These are phyloP conservation scores for Lactarius vividus DNA, from an alignment of 768 basidiomycete species.

Conservation along the genomic window DNA sequence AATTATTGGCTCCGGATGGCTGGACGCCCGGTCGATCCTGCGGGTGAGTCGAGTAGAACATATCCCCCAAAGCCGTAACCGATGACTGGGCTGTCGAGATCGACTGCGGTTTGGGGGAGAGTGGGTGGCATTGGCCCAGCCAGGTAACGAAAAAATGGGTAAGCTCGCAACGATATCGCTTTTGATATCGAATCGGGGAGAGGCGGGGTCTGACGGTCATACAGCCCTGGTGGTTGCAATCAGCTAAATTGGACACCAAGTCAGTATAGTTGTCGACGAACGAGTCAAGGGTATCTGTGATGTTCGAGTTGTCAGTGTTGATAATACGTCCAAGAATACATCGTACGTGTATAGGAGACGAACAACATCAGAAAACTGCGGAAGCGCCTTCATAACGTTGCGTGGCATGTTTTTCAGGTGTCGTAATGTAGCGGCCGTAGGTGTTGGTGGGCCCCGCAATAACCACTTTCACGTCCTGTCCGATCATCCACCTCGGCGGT, in stretches of 20 bases:
- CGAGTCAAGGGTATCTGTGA: slow-evolving; percentile 68
- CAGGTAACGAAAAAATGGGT: neutral
- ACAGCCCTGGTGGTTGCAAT: slow-evolving; percentile 40
- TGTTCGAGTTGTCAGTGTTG: slow-evolving; percentile 12
- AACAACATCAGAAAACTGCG: slow-evolving; percentile 72
- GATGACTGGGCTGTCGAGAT: slow-evolving; percentile 56
- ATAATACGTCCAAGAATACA: neutral
- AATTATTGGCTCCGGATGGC: slow-evolving; percentile 6
- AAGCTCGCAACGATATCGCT: slow-evolving; percentile 67
- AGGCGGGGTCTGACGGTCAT: slow-evolving; percentile 52
- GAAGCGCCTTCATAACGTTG: slow-evolving; percentile 84
- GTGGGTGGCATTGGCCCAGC: neutral
- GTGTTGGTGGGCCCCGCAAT: slow-evolving; percentile 81
- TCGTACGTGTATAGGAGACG: slow-evolving; percentile 33
- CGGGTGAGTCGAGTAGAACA: slow-evolving; percentile 53
- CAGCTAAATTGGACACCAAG: slow-evolving; percentile 60
- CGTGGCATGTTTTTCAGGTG: slow-evolving; percentile 66
- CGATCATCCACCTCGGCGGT: slow-evolving; percentile 63
- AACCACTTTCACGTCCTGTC: slow-evolving; percentile 69
- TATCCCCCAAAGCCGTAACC: slow-evolving; percentile 57
- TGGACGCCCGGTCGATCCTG: slow-evolving; percentile 46
- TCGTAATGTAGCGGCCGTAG: slow-evolving; percentile 72
- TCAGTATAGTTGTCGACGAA: slow-evolving; percentile 74
- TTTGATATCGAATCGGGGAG: slow-evolving; percentile 58
- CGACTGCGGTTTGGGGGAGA: slow-evolving; percentile 50